Evolutionary conservation across 2,329 filamentous ascomycete species (phyloP), one percentile per base, ranked within the genome.

Genomic region (Ceratocystis ficicola): DNA sequence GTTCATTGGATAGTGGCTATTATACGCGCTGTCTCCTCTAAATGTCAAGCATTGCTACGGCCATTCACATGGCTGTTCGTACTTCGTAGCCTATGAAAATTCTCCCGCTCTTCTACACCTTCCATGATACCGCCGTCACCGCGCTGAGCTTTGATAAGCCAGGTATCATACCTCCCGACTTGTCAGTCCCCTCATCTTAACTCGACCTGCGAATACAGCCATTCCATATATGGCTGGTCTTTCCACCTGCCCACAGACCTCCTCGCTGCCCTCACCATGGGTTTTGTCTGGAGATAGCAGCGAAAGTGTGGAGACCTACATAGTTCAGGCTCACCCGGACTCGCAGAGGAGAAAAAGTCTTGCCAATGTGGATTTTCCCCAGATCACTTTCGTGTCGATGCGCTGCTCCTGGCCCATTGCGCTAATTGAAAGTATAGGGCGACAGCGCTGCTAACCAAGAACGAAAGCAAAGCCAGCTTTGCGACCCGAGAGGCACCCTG

Each of bases 351-450:
- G 17, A 57, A 25, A 57, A 57, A 57, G 52, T 57, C 52, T 32
- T 57, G 52, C 28, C 30, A n/a, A 32, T 57, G 52, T 32, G 52
- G 25, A 7, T 57, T 57, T 57, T 57, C 52, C 52, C 52, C 52
- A 57, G 52, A 57, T 57, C 52, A 32, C 52, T 57, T 32, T 17
- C 25, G 7, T 12, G 52, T 57, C 52, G 52, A 32, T 57, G 52
- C 52, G 5, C 52, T 22, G 17, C 15, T 57, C 52, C 30, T 28
- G 52, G 52, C 8, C 28, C 25, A 32, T 32, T 12, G 52, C 6
- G 25, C 52, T 57, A n/a, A 32, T 30, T 17, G 28, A 17, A 32
- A n/a, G 52, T 28, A 7, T 12, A 8, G 25, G 25, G 52, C 22
- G 10, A n/a, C 12, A 22, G 28, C 52, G 1, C 17, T 22, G 52